Base-by-base conservation (phyloP, 371 early-diverging fungal genomes). In the Syncephalastrum monosporum region DNA sequence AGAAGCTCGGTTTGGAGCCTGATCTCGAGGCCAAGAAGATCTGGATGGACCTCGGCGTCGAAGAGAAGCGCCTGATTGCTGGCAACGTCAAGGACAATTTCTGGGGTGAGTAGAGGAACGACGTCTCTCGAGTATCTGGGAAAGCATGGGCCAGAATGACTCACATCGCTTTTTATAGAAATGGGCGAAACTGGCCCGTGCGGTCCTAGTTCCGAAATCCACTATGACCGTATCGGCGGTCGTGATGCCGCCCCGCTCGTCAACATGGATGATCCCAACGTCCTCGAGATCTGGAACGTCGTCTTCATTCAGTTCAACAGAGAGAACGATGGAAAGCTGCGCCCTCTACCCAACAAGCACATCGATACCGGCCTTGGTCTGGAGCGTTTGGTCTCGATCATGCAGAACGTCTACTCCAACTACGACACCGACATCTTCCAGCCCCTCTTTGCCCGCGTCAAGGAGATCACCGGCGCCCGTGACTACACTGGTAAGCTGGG, bases 141-240 rank as follows among this genome's bases (percentile, higher is more conserved):
- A 8, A 29, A 14, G 46, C 14, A 12, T 33, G 13, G 25, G 4
- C n/a, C 38, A 47, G 23, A 44, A 23, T n/a, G 23, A 15, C 25
- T 41, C 38, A 33, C 38, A 25, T 25, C 0, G 14, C 23, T 60
- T 50, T 41, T 29, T 38, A 23, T 57, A 85, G 95, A 99, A 84
- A 99, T 99, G 99, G 99, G 99, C 50, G 98, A 97, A 58, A 91
- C 90, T 53, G 99, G 99, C 21, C 99, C 99, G n/a, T 99, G 99
- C 71, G 99, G 99, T 43, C 99, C 99, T 33, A 99, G 99, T 82
- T 93, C 94, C 48, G 99, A 99, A 82, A 94, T 99, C 65, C 99
- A 99, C 78, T 99, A 89, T 71, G 99, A 99, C 81, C 88, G 99
- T 59, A 96, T 98, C 61, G 99, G 99, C 53, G 91, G 90, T 17